Evolutionary conservation across 1,284 basidiomycete species (phyloP).

Genomic region (Afroboletus lepidellus): DNA sequence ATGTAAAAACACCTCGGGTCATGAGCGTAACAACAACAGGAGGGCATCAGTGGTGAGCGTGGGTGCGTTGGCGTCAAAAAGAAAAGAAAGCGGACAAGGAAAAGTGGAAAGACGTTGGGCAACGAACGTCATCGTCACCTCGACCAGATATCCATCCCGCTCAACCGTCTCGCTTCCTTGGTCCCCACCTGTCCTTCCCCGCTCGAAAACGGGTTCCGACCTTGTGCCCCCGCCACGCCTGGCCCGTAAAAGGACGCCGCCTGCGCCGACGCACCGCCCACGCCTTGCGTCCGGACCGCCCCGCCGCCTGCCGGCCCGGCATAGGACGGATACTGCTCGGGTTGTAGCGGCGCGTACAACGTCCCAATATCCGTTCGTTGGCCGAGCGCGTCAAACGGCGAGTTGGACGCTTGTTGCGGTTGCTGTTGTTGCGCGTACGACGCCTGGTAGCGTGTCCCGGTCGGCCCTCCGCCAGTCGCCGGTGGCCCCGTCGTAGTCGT

Average conservation of each 20-base stretch:
- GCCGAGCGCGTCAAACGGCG: constrained; percentile 60
- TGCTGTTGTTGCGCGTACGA: constrained; percentile 46
- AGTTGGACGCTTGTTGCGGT: constrained; percentile 40
- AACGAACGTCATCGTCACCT: no score
- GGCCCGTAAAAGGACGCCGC: constrained; percentile 66
- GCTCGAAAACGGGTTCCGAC: constrained; percentile 59
- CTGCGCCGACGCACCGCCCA: constrained; percentile 21
- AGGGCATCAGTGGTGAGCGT: no score
- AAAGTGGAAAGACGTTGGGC: no score
- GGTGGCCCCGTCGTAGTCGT: background rate
- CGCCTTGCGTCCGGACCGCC: constrained; percentile 43
- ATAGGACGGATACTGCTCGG: constrained; percentile 69
- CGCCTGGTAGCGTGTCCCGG: constrained; percentile 48
- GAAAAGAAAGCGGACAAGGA: no score
- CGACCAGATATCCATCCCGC: constrained; percentile 74
- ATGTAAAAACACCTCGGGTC: no score
- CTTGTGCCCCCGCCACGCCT: constrained; percentile 47
- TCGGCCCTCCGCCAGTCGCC: constrained; percentile 1
- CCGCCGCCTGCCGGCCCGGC: constrained; percentile 31
- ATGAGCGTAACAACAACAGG: no score
- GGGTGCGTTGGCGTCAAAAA: no score
- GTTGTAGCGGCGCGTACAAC: constrained; percentile 76
- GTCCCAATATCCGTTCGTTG: constrained; percentile 62
- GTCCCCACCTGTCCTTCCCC: constrained; percentile 30
- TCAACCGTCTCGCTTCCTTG: constrained; percentile 62